Conservation (phyloP, 352 stramenopile species). For the Globisporangium sylvaticum region DNA sequence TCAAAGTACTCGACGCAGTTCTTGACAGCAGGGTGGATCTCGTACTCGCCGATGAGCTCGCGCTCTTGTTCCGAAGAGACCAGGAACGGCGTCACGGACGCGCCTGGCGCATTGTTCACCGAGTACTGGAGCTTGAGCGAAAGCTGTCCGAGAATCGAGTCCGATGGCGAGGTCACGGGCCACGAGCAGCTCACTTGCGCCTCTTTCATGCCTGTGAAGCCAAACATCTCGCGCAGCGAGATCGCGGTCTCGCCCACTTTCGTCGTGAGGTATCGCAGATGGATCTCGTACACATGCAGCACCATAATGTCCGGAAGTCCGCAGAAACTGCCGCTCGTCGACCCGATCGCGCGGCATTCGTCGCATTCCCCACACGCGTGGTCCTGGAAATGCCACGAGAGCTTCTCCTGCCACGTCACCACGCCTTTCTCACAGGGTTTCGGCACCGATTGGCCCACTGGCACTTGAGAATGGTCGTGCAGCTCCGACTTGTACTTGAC, state of each 20-base stretch:
- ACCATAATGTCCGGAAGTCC: constrained; percentile 78
- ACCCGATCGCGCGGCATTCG: constrained; percentile 60
- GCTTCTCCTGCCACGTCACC: constrained; percentile 73
- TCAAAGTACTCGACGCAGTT: constrained; percentile 58
- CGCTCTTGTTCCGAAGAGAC: constrained; percentile 61
- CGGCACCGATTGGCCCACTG: constrained; percentile 73
- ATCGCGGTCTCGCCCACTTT: constrained; percentile 79
- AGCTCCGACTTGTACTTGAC: constrained; percentile 84
- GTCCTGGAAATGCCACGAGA: constrained; percentile 76
- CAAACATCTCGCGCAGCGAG: constrained; percentile 72
- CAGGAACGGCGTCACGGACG: constrained; percentile 52
- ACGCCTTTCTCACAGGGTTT: constrained; percentile 57
- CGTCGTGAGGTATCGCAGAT: constrained; percentile 77
- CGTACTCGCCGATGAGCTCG: constrained; percentile 68
- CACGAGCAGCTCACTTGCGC: constrained; percentile 54
- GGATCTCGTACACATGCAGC: constrained; percentile 80
- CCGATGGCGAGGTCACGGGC: constrained; percentile 63
- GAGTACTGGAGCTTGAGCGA: constrained; percentile 65
- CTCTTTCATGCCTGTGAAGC: constrained; percentile 65
- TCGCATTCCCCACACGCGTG: constrained; percentile 67
- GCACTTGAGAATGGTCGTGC: constrained; percentile 67
- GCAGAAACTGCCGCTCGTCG: constrained; percentile 56
- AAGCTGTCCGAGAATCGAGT: constrained; percentile 69
- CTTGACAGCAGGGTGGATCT: constrained; percentile 49
- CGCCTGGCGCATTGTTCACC: constrained; percentile 45